Evolutionary conservation across 352 stramenopile species (phyloP), one percentile per base, ranked within the genome.

Genomic region (Pythium dissotocum): DNA sequence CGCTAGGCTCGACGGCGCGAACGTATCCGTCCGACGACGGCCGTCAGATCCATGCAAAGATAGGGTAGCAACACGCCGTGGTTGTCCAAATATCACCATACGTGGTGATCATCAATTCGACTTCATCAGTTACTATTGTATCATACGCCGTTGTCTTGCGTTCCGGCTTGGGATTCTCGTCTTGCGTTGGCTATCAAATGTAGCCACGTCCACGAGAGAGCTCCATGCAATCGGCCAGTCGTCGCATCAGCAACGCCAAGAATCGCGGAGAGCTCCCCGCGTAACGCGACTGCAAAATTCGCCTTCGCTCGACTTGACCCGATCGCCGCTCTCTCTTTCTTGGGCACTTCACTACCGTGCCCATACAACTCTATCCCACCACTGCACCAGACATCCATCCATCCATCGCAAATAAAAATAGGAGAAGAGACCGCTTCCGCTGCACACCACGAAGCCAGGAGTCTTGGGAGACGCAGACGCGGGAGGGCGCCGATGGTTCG

Each of bases 81-180:
- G n/a, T 53, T 53, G 46, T 32, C 46, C 46, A 53, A 53, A n/a
- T 24, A 53, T 53, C 46, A 53, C 32, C 32, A 61, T 48, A 48
- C 36, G 35, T 49, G 32, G 21, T 61, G 55, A 61, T 48, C 55
- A 32, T 61, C 55, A 42, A 63, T 71, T 71, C 26, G 35, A 63
- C 53, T 63, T 71, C 58, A 70, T 61, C 66, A 65, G 21, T 67
- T 66, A 66, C 65, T 66, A 66, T 57, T 66, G 58, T 71, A 71
- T 71, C 46, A 53, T 53, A 61, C 49, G 65, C 26, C 57, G 58
- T 51, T 62, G 65, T 36, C 49, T 49, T 36, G 51, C 51, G 46
- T 53, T 53, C 46, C 21, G 46, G 46, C 46, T 32, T 53, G 18
- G 46, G 46, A 18, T 56, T 26, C 26, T 24, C 21, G 21, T 57